A percentile compares a stretch with the other conserved stretches of the same genome.
These are phyloP conservation scores for Zygosaccharomyces siamensis DNA, from an alignment of 805 yeast species.

Conservation along the genomic window DNA sequence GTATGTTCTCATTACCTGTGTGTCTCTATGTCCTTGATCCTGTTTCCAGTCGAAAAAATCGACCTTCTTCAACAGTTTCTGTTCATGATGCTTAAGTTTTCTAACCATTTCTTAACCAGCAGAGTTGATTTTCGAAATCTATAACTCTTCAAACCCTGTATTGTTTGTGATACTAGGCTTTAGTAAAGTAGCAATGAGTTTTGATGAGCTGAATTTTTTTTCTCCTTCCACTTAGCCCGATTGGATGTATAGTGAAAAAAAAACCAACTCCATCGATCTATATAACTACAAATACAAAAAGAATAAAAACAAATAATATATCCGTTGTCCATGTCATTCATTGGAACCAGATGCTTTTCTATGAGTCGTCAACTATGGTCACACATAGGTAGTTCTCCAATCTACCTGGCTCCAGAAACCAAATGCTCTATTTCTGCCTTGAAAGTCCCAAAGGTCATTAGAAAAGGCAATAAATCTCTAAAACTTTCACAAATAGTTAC, in stretches of 20 bases:
- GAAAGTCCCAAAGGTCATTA: conserved; percentile 51
- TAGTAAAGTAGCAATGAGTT: not conserved
- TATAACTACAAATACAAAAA: not conserved
- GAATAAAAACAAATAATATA: not conserved
- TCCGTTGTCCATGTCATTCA: conserved; percentile 6
- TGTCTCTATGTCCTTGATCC: conserved; percentile 90
- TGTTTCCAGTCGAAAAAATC: conserved; percentile 98
- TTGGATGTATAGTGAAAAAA: not conserved
- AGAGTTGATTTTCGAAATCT: not conserved
- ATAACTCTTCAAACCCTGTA: not conserved
- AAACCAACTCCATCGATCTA: not conserved
- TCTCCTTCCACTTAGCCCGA: not conserved
- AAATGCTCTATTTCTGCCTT: conserved; percentile 38
- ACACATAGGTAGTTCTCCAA: conserved; percentile 78
- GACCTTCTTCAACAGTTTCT: conserved; percentile 88
- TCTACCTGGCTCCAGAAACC: conserved; percentile 62
- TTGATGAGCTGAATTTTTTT: conserved; percentile 17
- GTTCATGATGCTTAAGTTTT: conserved; percentile 89
- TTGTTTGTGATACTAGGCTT: not conserved
- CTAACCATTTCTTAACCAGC: conserved; percentile 55
- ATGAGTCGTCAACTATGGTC: conserved; percentile 38
- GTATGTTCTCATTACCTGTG: conserved; percentile 93
- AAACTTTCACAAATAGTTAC: conserved; percentile 54
- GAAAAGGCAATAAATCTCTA: conserved; percentile 60
- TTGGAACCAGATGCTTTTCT: conserved; percentile 35